These are phyloP conservation scores for Malus sylvestris DNA, from an alignment of 306 rosid species.

Conservation along the genomic window DNA sequence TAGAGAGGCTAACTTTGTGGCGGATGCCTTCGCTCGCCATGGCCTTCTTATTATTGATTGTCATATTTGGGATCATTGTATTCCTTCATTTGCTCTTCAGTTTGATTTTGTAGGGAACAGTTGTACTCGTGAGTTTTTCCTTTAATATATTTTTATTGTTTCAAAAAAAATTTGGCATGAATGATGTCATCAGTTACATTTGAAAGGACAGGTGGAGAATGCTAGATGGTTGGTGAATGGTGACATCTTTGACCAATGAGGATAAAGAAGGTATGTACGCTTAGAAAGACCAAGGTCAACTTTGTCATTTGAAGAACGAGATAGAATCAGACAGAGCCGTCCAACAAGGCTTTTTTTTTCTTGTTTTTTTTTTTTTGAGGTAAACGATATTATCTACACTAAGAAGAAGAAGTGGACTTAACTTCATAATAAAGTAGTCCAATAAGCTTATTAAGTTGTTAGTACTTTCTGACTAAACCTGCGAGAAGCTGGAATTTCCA, in stretches of 20 bases:
- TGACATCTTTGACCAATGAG: background rate
- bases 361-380: no score
- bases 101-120: no score
- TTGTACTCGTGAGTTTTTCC: no score
- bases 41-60: no score
- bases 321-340: background rate
- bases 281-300: background rate
- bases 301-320: background rate
- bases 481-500: no score
- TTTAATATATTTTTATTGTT: no score
- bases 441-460: background rate
- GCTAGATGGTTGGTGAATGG: background rate
- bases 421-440: background rate
- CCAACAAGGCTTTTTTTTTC: background rate
- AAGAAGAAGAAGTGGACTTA: fast-evolving
- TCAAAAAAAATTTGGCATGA: background rate
- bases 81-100: no score
- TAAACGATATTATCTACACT: no score
- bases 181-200: background rate
- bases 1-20: no score
- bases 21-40: no score
- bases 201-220: background rate
- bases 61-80: no score
- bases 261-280: background rate
- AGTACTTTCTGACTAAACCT: background rate